These are phyloP conservation scores for Isoetes taiwanensis DNA, from an alignment of 75 land plant species.

Conservation along the genomic window DNA sequence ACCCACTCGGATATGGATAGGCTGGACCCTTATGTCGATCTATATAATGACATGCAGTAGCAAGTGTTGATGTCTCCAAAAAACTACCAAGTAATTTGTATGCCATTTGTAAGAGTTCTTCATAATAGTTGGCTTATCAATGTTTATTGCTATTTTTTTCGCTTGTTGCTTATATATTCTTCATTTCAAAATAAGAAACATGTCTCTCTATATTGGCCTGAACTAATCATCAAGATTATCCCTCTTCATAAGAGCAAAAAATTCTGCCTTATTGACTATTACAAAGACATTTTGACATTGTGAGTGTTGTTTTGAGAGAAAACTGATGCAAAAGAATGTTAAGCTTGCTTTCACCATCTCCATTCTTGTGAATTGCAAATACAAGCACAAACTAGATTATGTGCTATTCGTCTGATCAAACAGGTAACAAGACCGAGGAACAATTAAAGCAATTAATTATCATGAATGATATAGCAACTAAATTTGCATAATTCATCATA, in stretches of 20 bases:
- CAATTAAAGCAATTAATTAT: neutral
- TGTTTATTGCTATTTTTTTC: too few relatives aligned
- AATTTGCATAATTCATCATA: neutral
- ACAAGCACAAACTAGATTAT: neutral
- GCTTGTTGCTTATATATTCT: too few relatives aligned
- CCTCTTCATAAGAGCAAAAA: conserved; percentile 12
- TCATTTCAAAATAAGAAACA: too few relatives aligned
- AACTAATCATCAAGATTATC: conserved; percentile 15
- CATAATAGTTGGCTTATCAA: too few relatives aligned
- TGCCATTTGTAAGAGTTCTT: too few relatives aligned
- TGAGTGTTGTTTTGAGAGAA: neutral
- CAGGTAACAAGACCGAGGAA: neutral
- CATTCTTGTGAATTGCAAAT: conserved; percentile 28
- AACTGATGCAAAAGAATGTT: neutral
- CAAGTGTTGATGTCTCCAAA: too few relatives aligned
- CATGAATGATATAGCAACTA: neutral
- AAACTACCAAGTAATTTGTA: too few relatives aligned
- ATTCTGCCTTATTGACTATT: conserved; percentile 12
- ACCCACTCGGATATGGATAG: too few relatives aligned
- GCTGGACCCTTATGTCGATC: too few relatives aligned
- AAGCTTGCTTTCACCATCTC: conserved; percentile 28
- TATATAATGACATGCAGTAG: too few relatives aligned
- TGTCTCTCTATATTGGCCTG: too few relatives aligned
- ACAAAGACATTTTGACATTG: neutral
- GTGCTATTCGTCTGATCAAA: neutral